A percentile compares a stretch with the other conserved stretches of the same genome.
phyloP scores from a whole-genome alignment of 2,329 filamentous ascomycete species.

The Drechslera avenae region DNA sequence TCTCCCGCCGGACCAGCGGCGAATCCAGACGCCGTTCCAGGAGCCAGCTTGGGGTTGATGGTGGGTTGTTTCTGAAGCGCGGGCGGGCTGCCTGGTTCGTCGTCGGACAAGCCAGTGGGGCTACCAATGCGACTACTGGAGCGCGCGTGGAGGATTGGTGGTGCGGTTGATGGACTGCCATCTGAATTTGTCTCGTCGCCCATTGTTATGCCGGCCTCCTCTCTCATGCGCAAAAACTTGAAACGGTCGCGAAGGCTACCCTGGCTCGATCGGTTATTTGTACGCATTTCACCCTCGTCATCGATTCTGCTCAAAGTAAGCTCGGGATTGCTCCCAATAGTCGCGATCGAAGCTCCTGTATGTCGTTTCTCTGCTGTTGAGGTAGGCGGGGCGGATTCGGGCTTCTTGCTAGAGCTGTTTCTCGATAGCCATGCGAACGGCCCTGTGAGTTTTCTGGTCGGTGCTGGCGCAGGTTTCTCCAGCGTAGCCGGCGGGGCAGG shows the following conservation, averaged over 20 bases:
- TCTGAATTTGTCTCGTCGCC: constrained; percentile 54
- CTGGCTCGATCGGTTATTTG: constrained; percentile 44
- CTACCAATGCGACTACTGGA: constrained; percentile 53
- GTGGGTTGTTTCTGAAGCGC: constrained; percentile 60
- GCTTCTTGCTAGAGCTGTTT: constrained; percentile 61
- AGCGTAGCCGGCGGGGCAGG: constrained; percentile 36
- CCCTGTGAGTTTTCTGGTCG: constrained; percentile 75
- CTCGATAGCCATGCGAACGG: constrained; percentile 46
- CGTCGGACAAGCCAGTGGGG: constrained; percentile 56
- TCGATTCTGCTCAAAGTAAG: constrained; percentile 78
- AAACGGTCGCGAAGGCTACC: constrained; percentile 55
- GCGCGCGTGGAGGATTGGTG: constrained; percentile 40
- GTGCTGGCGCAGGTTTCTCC: constrained; percentile 37
- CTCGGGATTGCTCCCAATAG: constrained; percentile 79
- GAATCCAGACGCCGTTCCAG: constrained; percentile 83
- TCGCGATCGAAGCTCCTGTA: constrained; percentile 79
- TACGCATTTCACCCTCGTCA: constrained; percentile 54
- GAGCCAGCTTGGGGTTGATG: constrained; percentile 73
- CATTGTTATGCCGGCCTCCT: constrained; percentile 50
- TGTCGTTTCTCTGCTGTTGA: constrained; percentile 66
- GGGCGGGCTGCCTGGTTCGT: constrained; percentile 40
- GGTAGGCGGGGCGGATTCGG: constrained; percentile 62
- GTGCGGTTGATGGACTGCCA: constrained; percentile 47
- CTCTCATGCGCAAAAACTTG: constrained; percentile 52
- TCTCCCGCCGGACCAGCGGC: constrained; percentile 77